Base-by-base conservation (phyloP, 805 yeast genomes). In the Torulaspora gathmanii region DNA sequence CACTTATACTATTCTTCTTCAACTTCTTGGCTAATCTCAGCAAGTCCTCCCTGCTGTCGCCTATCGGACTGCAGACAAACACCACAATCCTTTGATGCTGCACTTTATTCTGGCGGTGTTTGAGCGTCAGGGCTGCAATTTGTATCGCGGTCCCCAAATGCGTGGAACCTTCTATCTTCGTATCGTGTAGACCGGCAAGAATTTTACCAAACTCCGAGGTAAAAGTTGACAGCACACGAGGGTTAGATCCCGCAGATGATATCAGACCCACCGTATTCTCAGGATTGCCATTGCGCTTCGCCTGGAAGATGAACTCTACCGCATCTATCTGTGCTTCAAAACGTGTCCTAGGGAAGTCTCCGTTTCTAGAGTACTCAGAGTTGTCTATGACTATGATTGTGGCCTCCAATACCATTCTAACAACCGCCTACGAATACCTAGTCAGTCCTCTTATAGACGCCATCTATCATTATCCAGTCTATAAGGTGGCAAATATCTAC, bases 361-460 rank as follows among this genome's bases (percentile, higher is more conserved):
- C 99, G 64, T 93, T 93, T 60, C 99, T 77, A 79, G 90, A 86
- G 67, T 76, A 91, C 70, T 93, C 99, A 42, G 96, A 88, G 74
- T 89, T 91, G 73, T 93, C 99, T 61, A 93, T 78, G 60, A 89
- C 87, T 51, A 93, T 78, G 85, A 93, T 90, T 12, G 96, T 86
- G 52, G 98, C 98, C 70, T 93, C 99, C 59, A 90, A 77, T 52
- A 84, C 96, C 97, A 89, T 89, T 44, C 61, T 74, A 13, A 6
- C n/a, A 38, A 11, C 19, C 23, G 12, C 26, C 22, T 17, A 5
- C 28, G 13, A 26, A 27, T 15, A 19, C 15, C 33, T 28, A 22
- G 17, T 19, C 9, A 23, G n/a, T 27, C 23, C 41, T 29, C 4
- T 3, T 11, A 19, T 11, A 10, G 3, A 9, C 38, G 8, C 25